These are phyloP conservation scores for Colletotrichum lupini DNA, from an alignment of 2,329 filamentous ascomycete species.

Conservation along the genomic window DNA sequence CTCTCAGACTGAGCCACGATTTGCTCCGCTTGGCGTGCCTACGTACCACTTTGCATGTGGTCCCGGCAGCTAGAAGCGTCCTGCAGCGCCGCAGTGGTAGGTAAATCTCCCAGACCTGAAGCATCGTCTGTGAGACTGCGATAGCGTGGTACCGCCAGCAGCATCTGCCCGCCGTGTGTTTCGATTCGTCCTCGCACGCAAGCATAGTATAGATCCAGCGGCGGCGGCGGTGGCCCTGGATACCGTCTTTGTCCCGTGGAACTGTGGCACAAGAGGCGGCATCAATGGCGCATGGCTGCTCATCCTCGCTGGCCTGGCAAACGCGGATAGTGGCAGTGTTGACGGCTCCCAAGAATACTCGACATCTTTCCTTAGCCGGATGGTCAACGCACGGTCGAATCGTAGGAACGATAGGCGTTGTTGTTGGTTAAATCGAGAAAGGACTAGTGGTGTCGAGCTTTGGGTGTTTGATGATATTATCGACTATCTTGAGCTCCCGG, in stretches of 20 bases:
- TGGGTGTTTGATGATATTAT: neutral
- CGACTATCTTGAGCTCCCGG: neutral
- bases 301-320: conserved; percentile 9
- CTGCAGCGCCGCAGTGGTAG: neutral
- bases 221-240: conserved; percentile 24
- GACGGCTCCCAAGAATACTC: neutral
- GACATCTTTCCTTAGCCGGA: neutral
- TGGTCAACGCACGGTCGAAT: neutral
- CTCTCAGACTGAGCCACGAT: conserved; percentile 21
- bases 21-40: conserved; percentile 20
- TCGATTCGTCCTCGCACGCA: conserved; percentile 6
- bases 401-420: neutral
- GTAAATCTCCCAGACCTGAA: neutral
- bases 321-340: conserved; percentile 8
- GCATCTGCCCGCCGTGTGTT: conserved; percentile 24
- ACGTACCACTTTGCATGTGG: conserved; percentile 20
- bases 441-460: neutral
- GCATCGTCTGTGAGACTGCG: neutral
- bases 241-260: conserved; percentile 25
- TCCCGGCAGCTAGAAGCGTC: conserved; percentile 1
- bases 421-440: neutral
- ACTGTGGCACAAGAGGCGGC: conserved; percentile 16
- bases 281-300: conserved; percentile 23
- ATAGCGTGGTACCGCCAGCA: conserved; percentile 13
- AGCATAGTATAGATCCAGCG: conserved; percentile 19